phyloP scores from a whole-genome alignment of 2,329 filamentous ascomycete genomes.

The Trichoderma sp. region DNA sequence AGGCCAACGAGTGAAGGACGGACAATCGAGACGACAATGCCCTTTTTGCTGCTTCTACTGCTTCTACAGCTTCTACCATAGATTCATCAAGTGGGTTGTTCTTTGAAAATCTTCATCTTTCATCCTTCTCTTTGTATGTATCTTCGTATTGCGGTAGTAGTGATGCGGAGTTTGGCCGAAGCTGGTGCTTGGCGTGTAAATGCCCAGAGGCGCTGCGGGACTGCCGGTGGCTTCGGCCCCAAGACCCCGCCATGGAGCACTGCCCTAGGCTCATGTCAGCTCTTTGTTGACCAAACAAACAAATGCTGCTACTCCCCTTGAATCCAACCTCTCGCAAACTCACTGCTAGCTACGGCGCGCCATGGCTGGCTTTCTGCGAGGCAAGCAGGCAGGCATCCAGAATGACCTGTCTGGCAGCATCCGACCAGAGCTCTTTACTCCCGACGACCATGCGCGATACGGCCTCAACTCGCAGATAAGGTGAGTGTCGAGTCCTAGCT shows the following conservation, averaged over 20 bases:
- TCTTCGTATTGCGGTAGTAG: not conserved
- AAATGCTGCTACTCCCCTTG: not conserved
- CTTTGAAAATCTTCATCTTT: not conserved
- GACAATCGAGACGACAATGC: no score
- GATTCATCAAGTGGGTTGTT: no score
- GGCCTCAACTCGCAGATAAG: conserved; percentile 77
- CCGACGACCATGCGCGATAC: conserved; percentile 81
- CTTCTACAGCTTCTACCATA: no score
- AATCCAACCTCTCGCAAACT: conserved; percentile 7
- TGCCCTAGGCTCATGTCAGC: not conserved
- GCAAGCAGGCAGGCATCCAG: conserved; percentile 91
- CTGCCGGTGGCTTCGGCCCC: not conserved
- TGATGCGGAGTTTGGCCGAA: not conserved
- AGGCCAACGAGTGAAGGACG: not conserved
- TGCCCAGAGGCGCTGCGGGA: not conserved
- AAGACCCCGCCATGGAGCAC: not conserved
- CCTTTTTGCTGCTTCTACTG: no score
- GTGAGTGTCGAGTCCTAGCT: conserved; percentile 39
- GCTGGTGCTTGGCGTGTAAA: not conserved
- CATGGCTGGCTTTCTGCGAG: conserved; percentile 87
- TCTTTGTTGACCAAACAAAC: not conserved
- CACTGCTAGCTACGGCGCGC: not conserved
- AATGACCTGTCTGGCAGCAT: conserved; percentile 86
- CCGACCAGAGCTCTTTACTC: conserved; percentile 72
- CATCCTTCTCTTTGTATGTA: not conserved